phyloP scores from a whole-genome alignment of 192 early-diverging fungal genomes.

The Backusella parvicylindrica region DNA sequence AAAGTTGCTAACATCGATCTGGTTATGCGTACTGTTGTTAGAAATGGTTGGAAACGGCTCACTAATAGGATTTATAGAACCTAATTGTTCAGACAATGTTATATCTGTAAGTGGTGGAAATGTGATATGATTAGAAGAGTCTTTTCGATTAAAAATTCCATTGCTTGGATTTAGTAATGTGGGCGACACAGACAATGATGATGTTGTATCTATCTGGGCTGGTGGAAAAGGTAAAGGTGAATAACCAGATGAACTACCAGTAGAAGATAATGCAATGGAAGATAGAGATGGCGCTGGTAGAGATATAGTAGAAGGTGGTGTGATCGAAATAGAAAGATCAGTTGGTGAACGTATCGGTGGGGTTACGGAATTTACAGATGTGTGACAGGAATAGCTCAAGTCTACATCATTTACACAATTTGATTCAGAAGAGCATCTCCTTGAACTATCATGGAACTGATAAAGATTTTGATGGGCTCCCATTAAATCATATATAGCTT shows the following conservation, averaged over 20 bases:
- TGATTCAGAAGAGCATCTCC: neutral
- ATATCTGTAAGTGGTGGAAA: neutral
- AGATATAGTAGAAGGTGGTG: neutral
- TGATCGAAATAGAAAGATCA: neutral
- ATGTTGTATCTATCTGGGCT: neutral
- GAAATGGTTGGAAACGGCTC: neutral
- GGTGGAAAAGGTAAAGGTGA: neutral
- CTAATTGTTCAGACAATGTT: neutral
- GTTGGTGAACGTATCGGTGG: neutral
- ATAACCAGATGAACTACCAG: neutral
- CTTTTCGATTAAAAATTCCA: neutral
- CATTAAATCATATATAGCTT: conserved; percentile 19
- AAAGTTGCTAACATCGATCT: conserved; percentile 17
- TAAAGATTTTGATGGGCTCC: conserved; percentile 22
- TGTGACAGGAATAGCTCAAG: neutral
- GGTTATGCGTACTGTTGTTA: neutral
- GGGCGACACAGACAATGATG: neutral
- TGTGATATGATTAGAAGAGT: neutral
- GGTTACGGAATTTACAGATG: neutral
- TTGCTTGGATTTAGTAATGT: neutral
- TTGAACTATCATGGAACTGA: neutral
- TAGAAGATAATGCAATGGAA: neutral
- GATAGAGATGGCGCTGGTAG: neutral
- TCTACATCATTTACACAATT: neutral
- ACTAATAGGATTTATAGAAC: neutral